Percentiles rank a stretch among this genome's conserved stretches.
Evolutionary conservation across 257 asterid species (phyloP).

Genomic region (Ilex aquifolium): DNA sequence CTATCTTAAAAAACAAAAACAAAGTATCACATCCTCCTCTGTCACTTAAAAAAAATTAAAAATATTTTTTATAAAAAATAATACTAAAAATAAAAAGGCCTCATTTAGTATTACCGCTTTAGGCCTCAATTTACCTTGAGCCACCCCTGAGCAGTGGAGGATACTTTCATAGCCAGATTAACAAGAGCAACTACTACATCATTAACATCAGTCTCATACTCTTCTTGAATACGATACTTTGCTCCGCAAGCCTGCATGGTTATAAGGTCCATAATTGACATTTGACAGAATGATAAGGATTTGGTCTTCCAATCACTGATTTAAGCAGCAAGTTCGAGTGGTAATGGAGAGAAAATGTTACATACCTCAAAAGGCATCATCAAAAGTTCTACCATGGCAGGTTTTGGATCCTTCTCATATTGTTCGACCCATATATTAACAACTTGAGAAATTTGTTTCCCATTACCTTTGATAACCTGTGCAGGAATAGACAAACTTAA

Average conservation of each 20-base stretch:
- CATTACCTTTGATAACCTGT: constrained; percentile 75
- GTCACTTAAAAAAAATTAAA: too few relatives aligned
- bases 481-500: constrained; percentile 8
- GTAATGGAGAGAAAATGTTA: constrained; percentile 5
- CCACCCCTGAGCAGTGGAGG: constrained; percentile 32
- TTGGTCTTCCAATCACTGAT: too few relatives aligned
- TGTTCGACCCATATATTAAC: constrained; percentile 83
- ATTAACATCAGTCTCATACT: constrained; percentile 78
- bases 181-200: constrained; percentile 90
- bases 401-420: constrained; percentile 63
- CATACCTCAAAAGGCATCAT: constrained; percentile 83
- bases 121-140: too few relatives aligned
- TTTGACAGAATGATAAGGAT: neutral
- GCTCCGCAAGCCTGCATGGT: constrained; percentile 85
- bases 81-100: too few relatives aligned
- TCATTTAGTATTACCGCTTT: too few relatives aligned
- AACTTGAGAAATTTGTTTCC: constrained; percentile 68
- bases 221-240: constrained; percentile 59
- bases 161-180: constrained; percentile 78
- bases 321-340: too few relatives aligned
- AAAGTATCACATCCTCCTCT: too few relatives aligned
- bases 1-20: too few relatives aligned
- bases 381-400: constrained; percentile 71
- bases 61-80: too few relatives aligned
- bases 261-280: neutral